phyloP scores from a whole-genome alignment of 805 yeast species.

The Ogataea degrootiae region DNA sequence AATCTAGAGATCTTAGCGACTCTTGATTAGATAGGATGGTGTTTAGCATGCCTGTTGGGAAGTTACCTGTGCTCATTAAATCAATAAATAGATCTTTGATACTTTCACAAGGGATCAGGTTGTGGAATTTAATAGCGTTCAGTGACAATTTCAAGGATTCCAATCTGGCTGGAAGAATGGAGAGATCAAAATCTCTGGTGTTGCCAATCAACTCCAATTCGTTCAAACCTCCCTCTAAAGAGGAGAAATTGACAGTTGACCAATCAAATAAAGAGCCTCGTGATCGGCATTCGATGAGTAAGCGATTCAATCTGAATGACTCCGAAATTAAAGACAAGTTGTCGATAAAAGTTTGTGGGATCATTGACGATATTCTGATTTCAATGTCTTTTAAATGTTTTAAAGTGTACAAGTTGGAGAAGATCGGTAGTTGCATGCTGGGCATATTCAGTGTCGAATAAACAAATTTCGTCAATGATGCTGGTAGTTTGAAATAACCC shows the following conservation, averaged over 20 bases:
- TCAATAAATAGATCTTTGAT: not conserved
- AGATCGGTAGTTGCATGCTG: not conserved
- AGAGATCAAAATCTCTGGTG: not conserved
- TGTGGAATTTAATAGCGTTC: not conserved
- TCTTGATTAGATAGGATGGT: not conserved
- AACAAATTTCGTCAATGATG: not conserved
- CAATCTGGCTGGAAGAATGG: not conserved
- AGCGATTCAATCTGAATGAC: not conserved
- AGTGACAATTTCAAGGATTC: not conserved
- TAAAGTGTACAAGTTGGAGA: not conserved
- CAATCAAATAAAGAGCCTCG: not conserved
- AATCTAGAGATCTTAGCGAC: too few relatives aligned
- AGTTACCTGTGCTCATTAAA: not conserved
- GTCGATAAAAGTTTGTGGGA: not conserved
- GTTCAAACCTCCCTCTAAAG: not conserved
- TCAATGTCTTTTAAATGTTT: not conserved
- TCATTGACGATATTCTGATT: not conserved
- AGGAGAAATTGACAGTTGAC: not conserved
- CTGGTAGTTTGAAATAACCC: not conserved
- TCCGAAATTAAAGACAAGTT: not conserved
- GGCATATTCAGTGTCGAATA: not conserved
- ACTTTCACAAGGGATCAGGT: not conserved
- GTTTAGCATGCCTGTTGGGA: not conserved
- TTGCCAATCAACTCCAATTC: not conserved
- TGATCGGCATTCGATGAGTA: not conserved